phyloP scores from a whole-genome alignment of 1,139 yeast species.

The Saccharomycopsis hybrid region DNA sequence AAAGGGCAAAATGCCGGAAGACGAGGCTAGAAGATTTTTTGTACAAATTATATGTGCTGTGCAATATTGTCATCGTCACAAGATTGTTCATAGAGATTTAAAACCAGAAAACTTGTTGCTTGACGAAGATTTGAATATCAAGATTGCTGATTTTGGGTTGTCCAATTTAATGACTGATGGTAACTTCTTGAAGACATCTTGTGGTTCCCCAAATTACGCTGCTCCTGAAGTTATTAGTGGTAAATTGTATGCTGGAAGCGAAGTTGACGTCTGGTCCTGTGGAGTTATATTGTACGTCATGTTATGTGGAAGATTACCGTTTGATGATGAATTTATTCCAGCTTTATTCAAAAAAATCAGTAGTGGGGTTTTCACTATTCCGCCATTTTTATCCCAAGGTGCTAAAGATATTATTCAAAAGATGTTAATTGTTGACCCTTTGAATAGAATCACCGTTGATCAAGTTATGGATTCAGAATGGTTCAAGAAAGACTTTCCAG shows the following conservation, averaged over 20 bases:
- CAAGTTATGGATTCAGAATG: constrained; percentile 95
- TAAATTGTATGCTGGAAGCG: constrained; percentile 95
- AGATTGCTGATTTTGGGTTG: constrained; percentile 94
- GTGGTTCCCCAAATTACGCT: constrained; percentile 97
- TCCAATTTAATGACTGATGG: constrained; percentile 98
- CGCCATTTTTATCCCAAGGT: constrained; percentile 81
- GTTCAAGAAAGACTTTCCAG: constrained; percentile 83
- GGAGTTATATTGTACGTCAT: constrained; percentile 95
- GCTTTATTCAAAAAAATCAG: constrained; percentile 91
- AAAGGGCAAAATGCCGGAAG: constrained; percentile 89
- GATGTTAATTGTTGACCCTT: constrained; percentile 95
- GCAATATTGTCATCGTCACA: constrained; percentile 95
- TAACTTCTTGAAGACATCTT: constrained; percentile 87
- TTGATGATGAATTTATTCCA: constrained; percentile 96
- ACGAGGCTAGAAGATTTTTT: constrained; percentile 90
- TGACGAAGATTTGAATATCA: constrained; percentile 87
- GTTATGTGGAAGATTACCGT: constrained; percentile 95
- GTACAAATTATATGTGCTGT: constrained; percentile 98
- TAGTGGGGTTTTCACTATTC: constrained; percentile 91
- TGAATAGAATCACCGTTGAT: constrained; percentile 89
- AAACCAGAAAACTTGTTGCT: constrained; percentile 90
- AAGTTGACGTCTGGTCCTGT: constrained; percentile 98
- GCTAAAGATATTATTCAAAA: constrained; percentile 81
- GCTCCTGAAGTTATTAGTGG: constrained; percentile 98
- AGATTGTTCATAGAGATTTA: constrained; percentile 93